These are phyloP conservation scores for Flueggea neowawraea DNA, from an alignment of 441 rosid genomes.

Conservation along the genomic window DNA sequence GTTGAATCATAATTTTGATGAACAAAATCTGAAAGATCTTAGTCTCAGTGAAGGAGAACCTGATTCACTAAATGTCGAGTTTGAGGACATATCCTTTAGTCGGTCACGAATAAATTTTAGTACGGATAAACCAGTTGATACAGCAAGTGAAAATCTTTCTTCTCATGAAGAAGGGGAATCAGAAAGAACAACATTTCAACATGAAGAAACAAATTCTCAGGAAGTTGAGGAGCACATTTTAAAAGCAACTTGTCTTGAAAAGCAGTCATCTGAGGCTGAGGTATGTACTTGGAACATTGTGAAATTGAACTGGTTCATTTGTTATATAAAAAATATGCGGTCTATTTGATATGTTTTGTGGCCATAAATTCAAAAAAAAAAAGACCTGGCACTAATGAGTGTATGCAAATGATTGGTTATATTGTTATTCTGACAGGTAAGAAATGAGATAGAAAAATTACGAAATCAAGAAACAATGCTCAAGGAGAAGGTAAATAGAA, in stretches of 20 bases:
- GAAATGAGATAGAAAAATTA: constrained; percentile 23
- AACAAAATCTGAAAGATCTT: constrained; percentile 43
- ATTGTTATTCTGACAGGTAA: constrained; percentile 30
- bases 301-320: constrained; percentile 7
- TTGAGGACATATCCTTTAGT: constrained; percentile 12
- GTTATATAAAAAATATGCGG: background rate
- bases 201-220: constrained; percentile 14
- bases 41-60: constrained; percentile 27
- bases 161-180: constrained; percentile 23
- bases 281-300: constrained; percentile 10
- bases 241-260: constrained; percentile 11
- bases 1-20: constrained; percentile 36
- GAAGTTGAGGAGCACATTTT: constrained; percentile 13
- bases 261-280: constrained; percentile 34
- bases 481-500: constrained; percentile 28
- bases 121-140: constrained; percentile 5
- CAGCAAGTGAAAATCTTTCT: constrained; percentile 1
- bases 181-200: constrained; percentile 16
- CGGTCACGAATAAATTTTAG: constrained; percentile 11
- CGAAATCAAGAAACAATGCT: constrained; percentile 29
- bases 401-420: background rate
- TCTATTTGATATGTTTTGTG: too few species aligned
- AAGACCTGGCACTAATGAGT: background rate
- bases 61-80: constrained; percentile 21
- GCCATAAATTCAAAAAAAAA: too few species aligned